Percentiles rank a stretch among this genome's conserved stretches.
Conservation (phyloP, 371 early-diverging fungal genomes). For the Mucor velutinosus region DNA sequence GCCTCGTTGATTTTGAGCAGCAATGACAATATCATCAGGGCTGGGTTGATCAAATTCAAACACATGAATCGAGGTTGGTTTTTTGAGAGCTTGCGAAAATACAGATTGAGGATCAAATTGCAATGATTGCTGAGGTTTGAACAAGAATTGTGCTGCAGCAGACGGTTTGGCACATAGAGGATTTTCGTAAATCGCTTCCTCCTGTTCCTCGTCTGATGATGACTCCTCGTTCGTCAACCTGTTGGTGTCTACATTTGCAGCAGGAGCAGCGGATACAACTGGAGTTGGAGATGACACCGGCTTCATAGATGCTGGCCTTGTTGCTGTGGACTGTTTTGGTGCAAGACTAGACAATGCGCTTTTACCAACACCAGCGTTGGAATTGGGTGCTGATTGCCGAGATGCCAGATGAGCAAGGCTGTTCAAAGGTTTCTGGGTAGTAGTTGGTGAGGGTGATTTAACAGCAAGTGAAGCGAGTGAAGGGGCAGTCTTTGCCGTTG, state of each 20-base stretch:
- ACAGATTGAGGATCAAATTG: slow-evolving; percentile 21
- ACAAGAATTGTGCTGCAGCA: slow-evolving; percentile 47
- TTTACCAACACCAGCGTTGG: background rate
- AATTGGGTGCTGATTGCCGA: background rate
- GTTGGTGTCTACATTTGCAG: background rate
- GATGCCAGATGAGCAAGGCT: slow-evolving; percentile 14
- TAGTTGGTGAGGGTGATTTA: slow-evolving; percentile 18
- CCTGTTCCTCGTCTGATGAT: background rate
- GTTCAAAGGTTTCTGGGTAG: background rate
- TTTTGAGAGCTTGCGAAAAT: slow-evolving; percentile 30
- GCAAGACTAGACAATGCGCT: slow-evolving; percentile 2
- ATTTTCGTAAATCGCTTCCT: background rate
- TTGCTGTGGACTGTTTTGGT: background rate
- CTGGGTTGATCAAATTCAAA: slow-evolving; percentile 81
- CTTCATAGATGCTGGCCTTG: background rate
- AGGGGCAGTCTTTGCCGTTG: slow-evolving; percentile 9
- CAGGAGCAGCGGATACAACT: background rate
- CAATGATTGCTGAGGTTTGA: slow-evolving; percentile 23
- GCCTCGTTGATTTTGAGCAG: slow-evolving; percentile 58
- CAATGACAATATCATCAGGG: slow-evolving; percentile 80
- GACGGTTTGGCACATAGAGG: slow-evolving; percentile 53
- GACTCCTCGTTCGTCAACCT: background rate
- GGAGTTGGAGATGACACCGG: background rate
- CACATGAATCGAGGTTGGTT: slow-evolving; percentile 22
- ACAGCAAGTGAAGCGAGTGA: slow-evolving; percentile 41